A percentile compares a stretch with the other conserved stretches of the same genome.
Evolutionary conservation across 2,329 filamentous ascomycete genomes (phyloP).

Genomic region (Blumeria graminis): DNA sequence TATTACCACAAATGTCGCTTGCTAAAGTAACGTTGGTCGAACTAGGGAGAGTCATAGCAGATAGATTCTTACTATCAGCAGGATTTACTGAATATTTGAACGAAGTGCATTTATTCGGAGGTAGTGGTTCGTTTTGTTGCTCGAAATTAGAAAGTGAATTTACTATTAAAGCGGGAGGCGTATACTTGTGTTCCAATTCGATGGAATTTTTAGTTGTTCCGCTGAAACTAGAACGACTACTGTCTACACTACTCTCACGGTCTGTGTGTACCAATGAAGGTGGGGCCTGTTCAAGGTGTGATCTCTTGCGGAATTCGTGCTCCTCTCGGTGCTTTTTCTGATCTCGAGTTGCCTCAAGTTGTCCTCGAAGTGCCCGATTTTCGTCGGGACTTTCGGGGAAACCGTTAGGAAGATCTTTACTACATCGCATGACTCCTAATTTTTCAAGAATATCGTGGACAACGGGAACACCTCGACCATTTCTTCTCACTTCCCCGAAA

Average conservation of each 20-base stretch:
- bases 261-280: not conserved
- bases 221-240: too few species aligned
- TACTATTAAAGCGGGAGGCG: too few species aligned
- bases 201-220: too few species aligned
- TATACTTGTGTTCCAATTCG: too few species aligned
- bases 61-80: too few species aligned
- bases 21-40: too few species aligned
- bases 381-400: slow-evolving; percentile 38
- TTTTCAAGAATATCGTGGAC: slow-evolving; percentile 41
- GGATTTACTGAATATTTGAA: too few species aligned
- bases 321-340: not conserved
- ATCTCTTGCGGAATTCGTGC: not conserved
- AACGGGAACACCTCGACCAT: slow-evolving; percentile 35
- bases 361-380: not conserved
- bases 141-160: too few species aligned
- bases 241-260: slow-evolving; percentile 1
- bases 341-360: not conserved
- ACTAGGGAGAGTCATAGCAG: too few species aligned
- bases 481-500: slow-evolving; percentile 36
- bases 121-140: too few species aligned
- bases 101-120: too few species aligned
- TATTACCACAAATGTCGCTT: too few species aligned
- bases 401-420: slow-evolving; percentile 31
- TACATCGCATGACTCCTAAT: slow-evolving; percentile 37
- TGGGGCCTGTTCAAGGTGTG: not conserved